These are phyloP conservation scores for Sechiopsis laciniata DNA, from an alignment of 306 rosid genomes.

Conservation along the genomic window DNA sequence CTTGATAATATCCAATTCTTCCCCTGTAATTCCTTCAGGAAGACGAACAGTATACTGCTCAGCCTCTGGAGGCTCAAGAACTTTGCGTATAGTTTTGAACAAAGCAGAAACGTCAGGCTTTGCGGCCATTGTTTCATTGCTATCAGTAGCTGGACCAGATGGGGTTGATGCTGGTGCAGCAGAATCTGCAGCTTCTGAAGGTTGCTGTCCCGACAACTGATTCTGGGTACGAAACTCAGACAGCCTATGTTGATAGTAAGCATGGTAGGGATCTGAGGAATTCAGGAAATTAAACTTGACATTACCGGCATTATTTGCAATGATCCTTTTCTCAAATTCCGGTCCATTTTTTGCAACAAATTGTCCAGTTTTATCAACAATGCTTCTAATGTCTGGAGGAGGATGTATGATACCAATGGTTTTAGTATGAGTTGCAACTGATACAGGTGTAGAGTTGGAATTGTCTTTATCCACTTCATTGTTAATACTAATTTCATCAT, in stretches of 20 bases:
- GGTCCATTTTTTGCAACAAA: constrained; percentile 89
- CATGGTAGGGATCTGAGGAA: constrained; percentile 73
- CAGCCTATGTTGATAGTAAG: constrained; percentile 82
- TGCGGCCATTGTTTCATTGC: constrained; percentile 32
- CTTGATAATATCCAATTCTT: constrained; percentile 85
- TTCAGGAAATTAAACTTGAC: constrained; percentile 72
- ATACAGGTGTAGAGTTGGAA: constrained; percentile 33
- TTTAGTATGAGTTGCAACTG: constrained; percentile 79
- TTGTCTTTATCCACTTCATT: constrained; percentile 38
- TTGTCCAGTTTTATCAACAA: constrained; percentile 83
- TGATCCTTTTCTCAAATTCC: constrained; percentile 84
- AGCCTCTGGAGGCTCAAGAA: constrained; percentile 84
- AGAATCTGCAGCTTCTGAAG: constrained; percentile 40
- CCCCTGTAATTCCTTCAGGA: constrained; percentile 95
- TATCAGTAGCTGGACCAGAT: constrained; percentile 38
- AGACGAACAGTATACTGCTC: constrained; percentile 91
- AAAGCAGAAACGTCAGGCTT: constrained; percentile 60
- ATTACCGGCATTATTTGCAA: constrained; percentile 70
- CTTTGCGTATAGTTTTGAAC: constrained; percentile 62
- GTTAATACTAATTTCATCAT: constrained; percentile 24
- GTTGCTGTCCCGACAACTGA: constrained; percentile 47
- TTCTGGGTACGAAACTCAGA: constrained; percentile 74
- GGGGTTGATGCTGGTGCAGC: constrained; percentile 32
- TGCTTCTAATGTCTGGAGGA: constrained; percentile 76
- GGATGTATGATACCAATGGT: constrained; percentile 93